A percentile compares a stretch with the other conserved stretches of the same genome.
These are phyloP conservation scores for Kwoniella dejecticola DNA, from an alignment of 768 basidiomycete species.

Conservation along the genomic window DNA sequence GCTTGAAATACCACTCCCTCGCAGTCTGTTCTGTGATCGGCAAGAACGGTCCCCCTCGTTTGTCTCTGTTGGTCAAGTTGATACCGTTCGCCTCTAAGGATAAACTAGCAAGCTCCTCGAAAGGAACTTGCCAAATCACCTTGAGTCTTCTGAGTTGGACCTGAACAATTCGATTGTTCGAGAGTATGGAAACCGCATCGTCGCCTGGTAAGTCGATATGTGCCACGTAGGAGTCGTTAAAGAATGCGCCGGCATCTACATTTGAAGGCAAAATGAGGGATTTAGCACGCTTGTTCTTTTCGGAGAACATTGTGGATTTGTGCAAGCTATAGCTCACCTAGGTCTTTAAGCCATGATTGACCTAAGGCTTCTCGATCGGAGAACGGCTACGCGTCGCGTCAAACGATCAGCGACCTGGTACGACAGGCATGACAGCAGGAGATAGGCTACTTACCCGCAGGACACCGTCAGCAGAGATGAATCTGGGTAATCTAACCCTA, in stretches of 20 bases:
- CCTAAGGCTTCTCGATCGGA: slow-evolving; percentile 86
- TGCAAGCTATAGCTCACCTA: too few relatives aligned
- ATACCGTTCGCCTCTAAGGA: slow-evolving; percentile 89
- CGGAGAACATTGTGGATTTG: too few relatives aligned
- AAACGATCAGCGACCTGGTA: not conserved
- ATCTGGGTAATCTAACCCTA: slow-evolving; percentile 82
- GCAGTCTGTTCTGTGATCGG: slow-evolving; percentile 54
- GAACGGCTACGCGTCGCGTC: slow-evolving; percentile 65
- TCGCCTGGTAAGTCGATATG: slow-evolving; percentile 80
- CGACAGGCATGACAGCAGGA: not conserved
- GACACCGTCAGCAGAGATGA: slow-evolving; percentile 82
- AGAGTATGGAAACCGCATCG: slow-evolving; percentile 68
- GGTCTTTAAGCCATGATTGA: slow-evolving; percentile 94
- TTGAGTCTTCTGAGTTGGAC: slow-evolving; percentile 83
- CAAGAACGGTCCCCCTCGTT: slow-evolving; percentile 58
- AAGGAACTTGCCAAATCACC: slow-evolving; percentile 87
- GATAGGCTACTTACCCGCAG: slow-evolving; percentile 65
- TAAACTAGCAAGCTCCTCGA: slow-evolving; percentile 81
- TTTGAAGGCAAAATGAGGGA: too few relatives aligned
- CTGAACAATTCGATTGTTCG: slow-evolving; percentile 73
- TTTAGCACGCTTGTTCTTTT: not conserved
- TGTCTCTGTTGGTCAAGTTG: slow-evolving; percentile 70
- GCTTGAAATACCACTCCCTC: slow-evolving; percentile 57
- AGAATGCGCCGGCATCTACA: slow-evolving; percentile 65
- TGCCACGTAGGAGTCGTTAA: slow-evolving; percentile 82